Evolutionary conservation across 2,329 filamentous ascomycete species (phyloP).

Genomic region (Arthrocladium fulminans): DNA sequence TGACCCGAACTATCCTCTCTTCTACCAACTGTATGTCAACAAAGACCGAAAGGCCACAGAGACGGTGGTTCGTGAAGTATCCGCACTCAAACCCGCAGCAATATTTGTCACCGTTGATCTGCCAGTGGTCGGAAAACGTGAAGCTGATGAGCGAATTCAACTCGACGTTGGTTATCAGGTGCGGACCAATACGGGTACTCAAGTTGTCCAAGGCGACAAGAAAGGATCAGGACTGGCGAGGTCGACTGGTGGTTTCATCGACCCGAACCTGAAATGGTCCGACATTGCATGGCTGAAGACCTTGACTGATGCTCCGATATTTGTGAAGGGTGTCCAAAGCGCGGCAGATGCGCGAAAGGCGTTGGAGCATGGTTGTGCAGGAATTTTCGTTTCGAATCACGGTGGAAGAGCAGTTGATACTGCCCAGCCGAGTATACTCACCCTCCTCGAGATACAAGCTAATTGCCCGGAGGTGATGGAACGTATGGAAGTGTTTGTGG

Average conservation of each 20-base stretch:
- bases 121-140: slow-evolving; percentile 47
- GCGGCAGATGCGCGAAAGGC: slow-evolving; percentile 48
- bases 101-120: slow-evolving; percentile 49
- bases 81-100: slow-evolving; percentile 39
- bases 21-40: slow-evolving; percentile 55
- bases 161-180: slow-evolving; percentile 10
- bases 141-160: slow-evolving; percentile 48
- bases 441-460: slow-evolving; percentile 53
- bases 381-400: slow-evolving; percentile 51
- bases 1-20: slow-evolving; percentile 14
- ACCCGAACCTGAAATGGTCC: slow-evolving; percentile 44
- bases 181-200: slow-evolving; percentile 5
- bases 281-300: slow-evolving; percentile 47
- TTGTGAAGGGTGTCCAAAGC: slow-evolving; percentile 50
- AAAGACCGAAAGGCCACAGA: slow-evolving; percentile 46
- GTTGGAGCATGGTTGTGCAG: slow-evolving; percentile 42
- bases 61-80: slow-evolving; percentile 40
- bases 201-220: slow-evolving; percentile 36
- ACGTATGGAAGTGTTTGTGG: slow-evolving; percentile 44
- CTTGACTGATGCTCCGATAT: slow-evolving; percentile 42
- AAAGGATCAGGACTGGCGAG: slow-evolving; percentile 44
- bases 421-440: slow-evolving; percentile 42
- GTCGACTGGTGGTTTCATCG: slow-evolving; percentile 35
- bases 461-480: slow-evolving; percentile 33
- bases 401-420: slow-evolving; percentile 48